Base-by-base conservation (phyloP, 257 asterid genomes). In the Nicotiana undulata region DNA sequence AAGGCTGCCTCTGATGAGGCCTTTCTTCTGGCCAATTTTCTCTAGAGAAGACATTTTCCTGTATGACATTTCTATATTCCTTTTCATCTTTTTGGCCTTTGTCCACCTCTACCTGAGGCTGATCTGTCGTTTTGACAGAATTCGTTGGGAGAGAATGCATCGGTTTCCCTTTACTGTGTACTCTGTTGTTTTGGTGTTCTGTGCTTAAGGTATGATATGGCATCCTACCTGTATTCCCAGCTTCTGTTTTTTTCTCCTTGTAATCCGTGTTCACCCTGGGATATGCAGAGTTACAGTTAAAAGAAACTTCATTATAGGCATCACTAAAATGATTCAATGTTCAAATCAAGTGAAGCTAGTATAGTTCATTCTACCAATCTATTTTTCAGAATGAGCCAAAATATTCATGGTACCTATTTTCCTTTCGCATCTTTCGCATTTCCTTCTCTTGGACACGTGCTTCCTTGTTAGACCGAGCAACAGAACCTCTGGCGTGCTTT, bases 401-500 rank as follows among this genome's bases (percentile, higher is more conserved):
- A 24, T 46, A 15, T 7, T 49, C 26, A 46, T 74, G 61, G 60
- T 85, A 93, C 97, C 97, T 87, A 12, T 87, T 88, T 63, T 82
- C 66, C 84, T 82, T 90, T 46, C 28, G 82, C 65, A n/a, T 40
- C 77, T 85, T 89, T 20, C 86, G 84, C 86, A 55, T 80, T 86
- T 91, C 90, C 88, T 70, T 89, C 80, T 88, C 84, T 76, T 87
- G 86, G 55, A 90, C 59, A 26, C 95, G 98, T 61, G 82, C 90
- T 53, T 87, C 97, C 85, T 94, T 89, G 13, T 85, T 86, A 32
- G 86, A 83, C 53, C 98, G 94, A 81, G 99, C 97, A 81, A 84
- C 88, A 31, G 79, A 91, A 22, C 98, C 98, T 88, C 98, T 88
- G 77, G 94, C 83, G 63, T 93, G 99, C 88, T 93, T 93, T 59